These are phyloP conservation scores for Anastatica hierochuntica DNA, from an alignment of 345 rosid species.

Conservation along the genomic window DNA sequence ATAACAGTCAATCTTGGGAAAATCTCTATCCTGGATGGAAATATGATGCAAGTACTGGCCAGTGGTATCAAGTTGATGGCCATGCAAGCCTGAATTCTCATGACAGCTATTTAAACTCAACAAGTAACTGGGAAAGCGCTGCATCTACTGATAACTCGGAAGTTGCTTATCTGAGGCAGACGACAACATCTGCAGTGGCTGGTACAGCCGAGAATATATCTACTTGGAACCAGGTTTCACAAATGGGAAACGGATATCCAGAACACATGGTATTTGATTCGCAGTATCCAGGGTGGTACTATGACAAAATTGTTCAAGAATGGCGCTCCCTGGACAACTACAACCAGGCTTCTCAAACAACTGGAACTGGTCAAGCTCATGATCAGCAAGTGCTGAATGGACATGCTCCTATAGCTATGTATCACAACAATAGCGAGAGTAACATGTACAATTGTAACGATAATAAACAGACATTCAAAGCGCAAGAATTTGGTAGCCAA, in stretches of 20 bases:
- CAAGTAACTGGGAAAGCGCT: slow-evolving; percentile 35
- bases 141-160: slow-evolving; percentile 39
- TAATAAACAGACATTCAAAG: slow-evolving; percentile 31
- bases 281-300: slow-evolving; percentile 95
- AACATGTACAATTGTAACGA: slow-evolving; percentile 31
- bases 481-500: slow-evolving; percentile 38
- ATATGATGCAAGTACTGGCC: slow-evolving; percentile 57
- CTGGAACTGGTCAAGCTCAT: slow-evolving; percentile 29
- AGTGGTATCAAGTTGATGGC: slow-evolving; percentile 70
- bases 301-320: slow-evolving; percentile 54
- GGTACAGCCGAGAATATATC: slow-evolving; percentile 48
- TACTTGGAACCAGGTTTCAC: slow-evolving; percentile 60
- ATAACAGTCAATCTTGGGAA: slow-evolving; percentile 64
- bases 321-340: slow-evolving; percentile 70
- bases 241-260: slow-evolving; percentile 64
- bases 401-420: slow-evolving; percentile 25
- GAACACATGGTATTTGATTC: slow-evolving; percentile 85
- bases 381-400: slow-evolving; percentile 58
- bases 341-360: slow-evolving; percentile 42
- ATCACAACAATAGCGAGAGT: slow-evolving; percentile 27
- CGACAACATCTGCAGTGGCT: slow-evolving; percentile 42
- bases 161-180: slow-evolving; percentile 52
- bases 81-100: slow-evolving; percentile 24
- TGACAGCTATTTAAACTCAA: slow-evolving; percentile 25
- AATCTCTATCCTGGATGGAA: slow-evolving; percentile 87